Evolutionary conservation across 108 stramenopile species (phyloP).

Genomic region (Skeletonema costatum): DNA sequence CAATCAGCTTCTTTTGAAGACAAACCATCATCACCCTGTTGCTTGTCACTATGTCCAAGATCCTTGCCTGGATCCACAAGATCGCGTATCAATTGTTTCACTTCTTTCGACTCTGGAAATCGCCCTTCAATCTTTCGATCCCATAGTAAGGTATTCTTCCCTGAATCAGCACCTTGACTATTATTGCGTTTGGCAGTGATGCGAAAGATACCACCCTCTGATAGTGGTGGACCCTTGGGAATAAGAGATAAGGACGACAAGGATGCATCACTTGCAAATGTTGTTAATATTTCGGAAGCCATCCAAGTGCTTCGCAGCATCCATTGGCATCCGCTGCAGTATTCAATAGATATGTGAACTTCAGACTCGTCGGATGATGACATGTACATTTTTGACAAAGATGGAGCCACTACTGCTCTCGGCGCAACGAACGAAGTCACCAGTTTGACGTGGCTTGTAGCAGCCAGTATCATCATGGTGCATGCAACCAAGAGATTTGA

Average conservation of each 20-base stretch:
- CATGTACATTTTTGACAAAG: neutral
- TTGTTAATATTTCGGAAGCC: slow-evolving; percentile 82
- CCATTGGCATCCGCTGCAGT: slow-evolving; percentile 87
- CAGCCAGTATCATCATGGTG: neutral
- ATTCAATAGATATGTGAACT: slow-evolving; percentile 66
- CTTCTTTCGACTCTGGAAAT: slow-evolving; percentile 83
- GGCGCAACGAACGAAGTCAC: neutral
- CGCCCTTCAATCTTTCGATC: slow-evolving; percentile 55
- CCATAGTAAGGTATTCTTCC: slow-evolving; percentile 26
- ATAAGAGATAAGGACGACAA: slow-evolving; percentile 57
- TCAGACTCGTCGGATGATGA: neutral
- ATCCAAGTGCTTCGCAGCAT: slow-evolving; percentile 76
- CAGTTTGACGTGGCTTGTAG: neutral
- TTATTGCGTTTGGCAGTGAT: slow-evolving; percentile 14
- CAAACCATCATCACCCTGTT: neutral
- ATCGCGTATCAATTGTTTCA: slow-evolving; percentile 83
- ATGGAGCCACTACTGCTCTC: neutral
- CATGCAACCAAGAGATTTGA: neutral
- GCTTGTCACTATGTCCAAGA: slow-evolving; percentile 79
- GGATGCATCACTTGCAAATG: slow-evolving; percentile 55
- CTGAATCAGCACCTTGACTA: neutral
- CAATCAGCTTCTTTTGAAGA: neutral
- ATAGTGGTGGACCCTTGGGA: slow-evolving; percentile 40
- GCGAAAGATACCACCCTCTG: slow-evolving; percentile 42
- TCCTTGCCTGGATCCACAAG: slow-evolving; percentile 56